Evolutionary conservation across 2,329 filamentous ascomycete genomes (phyloP).

Genomic region (Stylonectria norvegica): DNA sequence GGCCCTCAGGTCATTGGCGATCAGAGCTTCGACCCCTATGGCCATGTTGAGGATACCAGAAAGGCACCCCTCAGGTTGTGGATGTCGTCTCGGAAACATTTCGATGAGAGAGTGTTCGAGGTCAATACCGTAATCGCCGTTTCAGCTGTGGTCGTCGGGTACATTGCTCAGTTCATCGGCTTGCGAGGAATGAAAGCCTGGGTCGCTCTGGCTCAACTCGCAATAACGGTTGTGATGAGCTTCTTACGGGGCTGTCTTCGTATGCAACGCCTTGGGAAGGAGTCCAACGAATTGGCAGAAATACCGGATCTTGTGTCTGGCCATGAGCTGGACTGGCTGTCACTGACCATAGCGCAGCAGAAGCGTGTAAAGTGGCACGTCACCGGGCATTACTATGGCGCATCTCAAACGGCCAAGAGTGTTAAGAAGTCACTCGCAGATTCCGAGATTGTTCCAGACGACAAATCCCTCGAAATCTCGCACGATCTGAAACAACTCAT

Average conservation of each 20-base stretch:
- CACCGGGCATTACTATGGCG: neutral
- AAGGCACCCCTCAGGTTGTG: too few species aligned
- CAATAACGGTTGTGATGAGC: slow-evolving; percentile 17
- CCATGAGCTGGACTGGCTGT: slow-evolving; percentile 25
- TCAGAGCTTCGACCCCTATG: slow-evolving; percentile 23
- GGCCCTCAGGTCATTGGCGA: slow-evolving; percentile 21
- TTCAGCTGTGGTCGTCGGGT: too few species aligned
- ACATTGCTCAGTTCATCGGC: slow-evolving; percentile 21
- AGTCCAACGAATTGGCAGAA: slow-evolving; percentile 12
- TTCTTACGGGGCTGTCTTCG: slow-evolving; percentile 14
- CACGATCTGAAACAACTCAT: too few species aligned
- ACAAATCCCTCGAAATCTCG: too few species aligned
- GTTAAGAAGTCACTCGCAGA: too few species aligned
- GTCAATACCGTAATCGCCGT: slow-evolving; percentile 5
- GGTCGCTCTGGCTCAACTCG: slow-evolving; percentile 20
- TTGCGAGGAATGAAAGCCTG: slow-evolving; percentile 18
- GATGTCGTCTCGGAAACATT: slow-evolving; percentile 10
- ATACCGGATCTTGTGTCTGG: slow-evolving; percentile 12
- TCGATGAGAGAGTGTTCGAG: slow-evolving; percentile 1
- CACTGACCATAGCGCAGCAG: too few species aligned
- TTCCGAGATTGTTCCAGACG: too few species aligned
- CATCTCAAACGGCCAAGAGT: too few species aligned
- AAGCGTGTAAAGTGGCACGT: too few species aligned
- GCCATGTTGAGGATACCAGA: slow-evolving; percentile 12
- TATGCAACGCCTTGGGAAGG: slow-evolving; percentile 11